Evolutionary conservation across 768 basidiomycete species (phyloP).

Genomic region (Hygrocybe punicea): DNA sequence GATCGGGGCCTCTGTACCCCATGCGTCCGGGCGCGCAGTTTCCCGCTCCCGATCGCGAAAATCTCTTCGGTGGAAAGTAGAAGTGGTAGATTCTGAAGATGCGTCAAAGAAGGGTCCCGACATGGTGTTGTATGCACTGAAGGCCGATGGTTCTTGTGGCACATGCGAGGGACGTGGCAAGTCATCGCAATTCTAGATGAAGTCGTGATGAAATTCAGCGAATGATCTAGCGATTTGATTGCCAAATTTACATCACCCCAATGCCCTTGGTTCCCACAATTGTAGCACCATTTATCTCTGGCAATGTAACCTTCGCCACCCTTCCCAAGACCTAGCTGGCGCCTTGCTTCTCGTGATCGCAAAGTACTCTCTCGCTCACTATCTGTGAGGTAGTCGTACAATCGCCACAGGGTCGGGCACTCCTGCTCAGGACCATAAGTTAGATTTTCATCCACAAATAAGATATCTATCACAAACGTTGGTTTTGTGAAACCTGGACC

Average conservation of each 20-base stretch:
- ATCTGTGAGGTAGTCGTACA: slow-evolving; percentile 68
- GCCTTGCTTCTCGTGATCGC: slow-evolving; percentile 47
- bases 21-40: slow-evolving; percentile 40
- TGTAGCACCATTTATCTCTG: slow-evolving; percentile 75
- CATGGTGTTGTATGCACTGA: slow-evolving; percentile 57
- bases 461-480: slow-evolving; percentile 45
- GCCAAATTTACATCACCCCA: slow-evolving; percentile 66
- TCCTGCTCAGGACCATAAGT: slow-evolving; percentile 47
- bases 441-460: neutral
- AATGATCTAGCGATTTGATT: neutral
- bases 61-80: slow-evolving; percentile 30
- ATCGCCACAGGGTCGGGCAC: slow-evolving; percentile 79
- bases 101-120: slow-evolving; percentile 67
- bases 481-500: slow-evolving; percentile 56
- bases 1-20: slow-evolving; percentile 47
- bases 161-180: slow-evolving; percentile 37
- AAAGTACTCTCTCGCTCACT: slow-evolving; percentile 48
- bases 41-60: slow-evolving; percentile 45
- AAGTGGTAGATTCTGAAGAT: slow-evolving; percentile 25
- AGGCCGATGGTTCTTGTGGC: slow-evolving; percentile 61
- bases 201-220: neutral
- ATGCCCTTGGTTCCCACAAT: slow-evolving; percentile 70
- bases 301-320: slow-evolving; percentile 81
- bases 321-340: slow-evolving; percentile 50
- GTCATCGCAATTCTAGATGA: slow-evolving; percentile 58